phyloP scores from a whole-genome alignment of 352 stramenopile species.

The Pythium periplocum region DNA sequence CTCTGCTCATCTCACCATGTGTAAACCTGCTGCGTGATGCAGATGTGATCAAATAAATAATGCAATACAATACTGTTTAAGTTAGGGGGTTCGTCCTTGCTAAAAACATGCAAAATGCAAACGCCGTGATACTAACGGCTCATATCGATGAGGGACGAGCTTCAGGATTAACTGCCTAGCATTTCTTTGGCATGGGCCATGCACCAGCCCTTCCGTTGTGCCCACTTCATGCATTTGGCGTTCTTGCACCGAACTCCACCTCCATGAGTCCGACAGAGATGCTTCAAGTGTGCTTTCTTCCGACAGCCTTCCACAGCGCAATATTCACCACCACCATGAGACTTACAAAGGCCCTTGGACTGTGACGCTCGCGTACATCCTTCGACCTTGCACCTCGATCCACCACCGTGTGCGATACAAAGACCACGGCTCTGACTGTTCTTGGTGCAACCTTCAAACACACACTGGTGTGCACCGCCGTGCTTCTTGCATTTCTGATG shows the following conservation, averaged over 20 bases:
- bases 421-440: slow-evolving; percentile 84
- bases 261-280: slow-evolving; percentile 80
- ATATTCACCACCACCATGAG: slow-evolving; percentile 75
- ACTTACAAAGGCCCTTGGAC: slow-evolving; percentile 84
- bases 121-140: neutral
- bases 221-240: slow-evolving; percentile 78
- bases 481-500: slow-evolving; percentile 90
- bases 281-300: slow-evolving; percentile 86
- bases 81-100: neutral
- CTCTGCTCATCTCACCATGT: too few species aligned
- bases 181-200: slow-evolving; percentile 86
- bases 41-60: slow-evolving; percentile 8
- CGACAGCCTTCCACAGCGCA: slow-evolving; percentile 76
- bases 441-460: slow-evolving; percentile 80
- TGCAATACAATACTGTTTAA: slow-evolving; percentile 6
- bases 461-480: slow-evolving; percentile 79
- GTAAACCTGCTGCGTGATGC: too few species aligned
- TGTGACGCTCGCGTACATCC: slow-evolving; percentile 78
- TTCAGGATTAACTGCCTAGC: slow-evolving; percentile 25
- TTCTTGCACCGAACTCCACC: slow-evolving; percentile 82
- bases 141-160: too few species aligned
- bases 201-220: slow-evolving; percentile 84
- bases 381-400: slow-evolving; percentile 73
- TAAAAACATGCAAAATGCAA: neutral
- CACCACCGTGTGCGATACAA: slow-evolving; percentile 80